A percentile compares a stretch with the other conserved stretches of the same genome.
Evolutionary conservation across 345 rosid genomes (phyloP).

Genomic region (Rhodomyrtus tomentosa): DNA sequence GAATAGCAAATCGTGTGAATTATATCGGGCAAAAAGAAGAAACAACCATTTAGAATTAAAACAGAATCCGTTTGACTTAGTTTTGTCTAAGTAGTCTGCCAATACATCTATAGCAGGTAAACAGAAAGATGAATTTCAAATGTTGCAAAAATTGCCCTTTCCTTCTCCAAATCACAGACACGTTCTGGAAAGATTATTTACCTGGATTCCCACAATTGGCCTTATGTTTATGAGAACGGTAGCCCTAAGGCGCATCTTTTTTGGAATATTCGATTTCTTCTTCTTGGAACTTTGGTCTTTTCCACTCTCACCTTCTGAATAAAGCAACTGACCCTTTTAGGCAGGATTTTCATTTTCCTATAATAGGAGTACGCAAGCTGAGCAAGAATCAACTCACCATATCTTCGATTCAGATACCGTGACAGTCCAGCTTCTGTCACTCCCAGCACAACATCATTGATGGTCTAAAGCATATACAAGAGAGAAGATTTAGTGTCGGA

Average conservation of each 20-base stretch:
- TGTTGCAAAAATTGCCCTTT: neutral
- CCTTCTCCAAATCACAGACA: neutral
- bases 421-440: constrained; percentile 67
- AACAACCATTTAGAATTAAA: neutral
- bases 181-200: neutral
- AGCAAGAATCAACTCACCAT: constrained; percentile 20
- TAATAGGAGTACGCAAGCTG: neutral
- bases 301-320: neutral
- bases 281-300: constrained; percentile 7
- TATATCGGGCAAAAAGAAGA: neutral
- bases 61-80: neutral
- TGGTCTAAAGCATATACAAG: constrained; percentile 28
- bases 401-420: constrained; percentile 38
- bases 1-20: neutral
- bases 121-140: neutral
- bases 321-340: neutral
- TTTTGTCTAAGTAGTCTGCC: neutral
- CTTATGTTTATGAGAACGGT: constrained; percentile 45
- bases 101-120: neutral
- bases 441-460: constrained; percentile 63
- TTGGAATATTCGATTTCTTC: constrained; percentile 10
- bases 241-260: constrained; percentile 30
- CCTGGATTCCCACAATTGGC: constrained; percentile 49
- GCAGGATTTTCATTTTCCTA: neutral
- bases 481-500: neutral